A percentile compares a stretch with the other conserved stretches of the same genome.
phyloP scores from a whole-genome alignment of 805 yeast species.

The Dipodascopsis uninucleata region DNA sequence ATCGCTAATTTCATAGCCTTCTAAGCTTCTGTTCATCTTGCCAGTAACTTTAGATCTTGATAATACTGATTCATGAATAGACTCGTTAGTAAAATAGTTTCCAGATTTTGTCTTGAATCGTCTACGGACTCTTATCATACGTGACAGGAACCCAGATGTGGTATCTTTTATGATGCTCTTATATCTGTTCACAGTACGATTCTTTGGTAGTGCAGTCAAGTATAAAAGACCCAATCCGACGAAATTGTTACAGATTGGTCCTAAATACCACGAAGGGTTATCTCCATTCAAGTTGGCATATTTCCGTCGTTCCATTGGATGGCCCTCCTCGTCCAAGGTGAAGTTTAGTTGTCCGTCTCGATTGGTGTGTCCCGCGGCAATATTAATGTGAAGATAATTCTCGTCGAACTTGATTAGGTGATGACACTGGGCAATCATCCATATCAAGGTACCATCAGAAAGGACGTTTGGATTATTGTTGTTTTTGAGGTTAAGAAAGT shows the following conservation, averaged over 20 bases:
- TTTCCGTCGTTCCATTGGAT: background rate
- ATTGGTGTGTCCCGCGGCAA: conserved; percentile 2
- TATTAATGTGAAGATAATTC: conserved; percentile 9
- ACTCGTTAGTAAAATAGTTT: conserved; percentile 5
- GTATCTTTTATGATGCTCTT: background rate
- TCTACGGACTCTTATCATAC: background rate
- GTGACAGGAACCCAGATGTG: too few species aligned
- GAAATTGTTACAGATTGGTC: conserved; percentile 13
- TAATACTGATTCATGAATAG: conserved; percentile 13
- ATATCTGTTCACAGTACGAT: conserved; percentile 4
- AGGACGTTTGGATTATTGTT: conserved; percentile 8
- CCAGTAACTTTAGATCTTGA: conserved; percentile 2
- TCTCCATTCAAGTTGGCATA: background rate
- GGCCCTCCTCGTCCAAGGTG: background rate
- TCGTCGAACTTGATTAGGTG: conserved; percentile 6
- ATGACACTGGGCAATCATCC: conserved; percentile 16
- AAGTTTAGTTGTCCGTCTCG: background rate
- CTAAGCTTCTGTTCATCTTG: background rate
- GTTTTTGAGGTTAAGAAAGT: conserved; percentile 2
- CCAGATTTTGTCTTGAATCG: background rate
- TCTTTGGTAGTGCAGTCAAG: background rate
- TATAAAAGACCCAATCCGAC: conserved; percentile 6
- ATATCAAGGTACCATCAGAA: conserved; percentile 20
- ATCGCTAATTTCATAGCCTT: background rate
- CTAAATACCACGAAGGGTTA: conserved; percentile 11